Conservation (phyloP, 2,329 filamentous ascomycete genomes). For the Colletotrichum coccodes region DNA sequence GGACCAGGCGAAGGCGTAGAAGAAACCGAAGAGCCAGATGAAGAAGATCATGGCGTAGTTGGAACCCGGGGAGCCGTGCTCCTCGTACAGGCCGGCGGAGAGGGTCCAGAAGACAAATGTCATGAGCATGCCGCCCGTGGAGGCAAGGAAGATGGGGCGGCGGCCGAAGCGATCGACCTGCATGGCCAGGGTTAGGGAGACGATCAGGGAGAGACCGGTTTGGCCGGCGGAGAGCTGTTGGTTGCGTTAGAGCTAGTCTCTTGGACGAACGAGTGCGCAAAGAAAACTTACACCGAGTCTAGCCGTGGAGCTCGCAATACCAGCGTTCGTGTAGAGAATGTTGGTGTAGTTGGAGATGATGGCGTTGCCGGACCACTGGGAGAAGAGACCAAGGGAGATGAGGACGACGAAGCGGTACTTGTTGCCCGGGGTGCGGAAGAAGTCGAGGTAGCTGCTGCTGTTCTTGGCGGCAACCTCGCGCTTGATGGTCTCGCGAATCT, state of each 20-base stretch:
- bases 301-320: conserved; percentile 55
- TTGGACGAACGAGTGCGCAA: background rate
- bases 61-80: conserved; percentile 45
- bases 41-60: conserved; percentile 56
- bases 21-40: conserved; percentile 50
- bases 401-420: conserved; percentile 63
- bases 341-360: conserved; percentile 69
- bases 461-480: conserved; percentile 59
- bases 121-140: conserved; percentile 54
- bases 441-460: conserved; percentile 62
- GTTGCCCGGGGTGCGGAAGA: conserved; percentile 66
- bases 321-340: conserved; percentile 63
- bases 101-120: conserved; percentile 64
- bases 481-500: conserved; percentile 68
- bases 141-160: conserved; percentile 63
- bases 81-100: conserved; percentile 55
- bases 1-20: conserved; percentile 67
- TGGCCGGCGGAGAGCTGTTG: conserved; percentile 51
- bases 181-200: conserved; percentile 61
- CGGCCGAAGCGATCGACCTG: conserved; percentile 65
- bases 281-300: conserved; percentile 48
- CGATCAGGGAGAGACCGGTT: conserved; percentile 61
- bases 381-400: conserved; percentile 66
- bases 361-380: conserved; percentile 69
- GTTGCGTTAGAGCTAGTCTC: background rate